These are phyloP conservation scores for Rhynchospora tenuis DNA, from an alignment of 176 grass and related monocot genomes.

Conservation along the genomic window DNA sequence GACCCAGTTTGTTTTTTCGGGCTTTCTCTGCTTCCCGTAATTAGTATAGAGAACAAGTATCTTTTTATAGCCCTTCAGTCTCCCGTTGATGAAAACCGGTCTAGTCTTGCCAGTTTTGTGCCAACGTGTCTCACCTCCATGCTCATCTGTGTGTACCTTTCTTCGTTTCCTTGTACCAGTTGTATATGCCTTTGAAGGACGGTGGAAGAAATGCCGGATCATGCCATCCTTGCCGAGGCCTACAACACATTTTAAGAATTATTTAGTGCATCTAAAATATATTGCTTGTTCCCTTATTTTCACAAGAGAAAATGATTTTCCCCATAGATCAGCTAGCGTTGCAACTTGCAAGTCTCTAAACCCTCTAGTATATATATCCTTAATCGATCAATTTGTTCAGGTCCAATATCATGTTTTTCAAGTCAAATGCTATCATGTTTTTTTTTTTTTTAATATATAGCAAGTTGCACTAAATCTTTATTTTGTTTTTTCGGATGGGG, in stretches of 20 bases:
- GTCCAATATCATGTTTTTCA: not conserved
- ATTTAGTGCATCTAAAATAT: not conserved
- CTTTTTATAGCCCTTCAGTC: conserved; percentile 64
- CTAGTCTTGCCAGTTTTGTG: conserved; percentile 98
- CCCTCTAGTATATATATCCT: not conserved
- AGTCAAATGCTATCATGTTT: too few species aligned
- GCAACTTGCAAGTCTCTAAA: not conserved
- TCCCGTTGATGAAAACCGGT: conserved; percentile 47
- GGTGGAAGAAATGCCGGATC: conserved; percentile 97
- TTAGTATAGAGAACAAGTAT: conserved; percentile 94
- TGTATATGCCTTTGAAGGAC: conserved; percentile 91
- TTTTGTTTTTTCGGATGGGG: too few species aligned
- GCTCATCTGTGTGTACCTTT: conserved; percentile 87
- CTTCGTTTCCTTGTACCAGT: conserved; percentile 87
- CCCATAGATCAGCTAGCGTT: not conserved
- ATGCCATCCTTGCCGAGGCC: conserved; percentile 86
- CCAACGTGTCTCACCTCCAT: conserved; percentile 95
- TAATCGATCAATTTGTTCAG: not conserved
- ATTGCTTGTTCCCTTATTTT: not conserved
- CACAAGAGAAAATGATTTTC: not conserved
- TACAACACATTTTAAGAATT: conserved; percentile 22
- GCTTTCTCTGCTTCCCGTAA: conserved; percentile 90
- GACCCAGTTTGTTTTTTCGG: conserved; percentile 90
- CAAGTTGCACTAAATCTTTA: too few species aligned
- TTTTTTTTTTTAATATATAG: too few species aligned